Evolutionary conservation across 345 rosid species (phyloP).

Genomic region (Arabidopsis suecica): DNA sequence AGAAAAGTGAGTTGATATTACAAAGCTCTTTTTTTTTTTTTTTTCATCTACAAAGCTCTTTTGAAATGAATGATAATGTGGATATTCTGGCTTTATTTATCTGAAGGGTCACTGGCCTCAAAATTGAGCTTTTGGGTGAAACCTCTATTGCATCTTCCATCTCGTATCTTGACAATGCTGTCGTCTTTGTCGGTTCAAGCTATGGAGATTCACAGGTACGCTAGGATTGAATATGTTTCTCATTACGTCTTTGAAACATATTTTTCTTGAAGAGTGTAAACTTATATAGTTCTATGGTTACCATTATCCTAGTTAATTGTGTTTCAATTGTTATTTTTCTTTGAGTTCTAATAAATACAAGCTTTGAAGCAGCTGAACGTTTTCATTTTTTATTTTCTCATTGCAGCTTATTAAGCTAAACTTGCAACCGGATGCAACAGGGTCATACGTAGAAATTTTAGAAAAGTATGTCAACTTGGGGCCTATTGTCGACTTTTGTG

Average conservation of each 20-base stretch:
- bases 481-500: slow-evolving; percentile 92
- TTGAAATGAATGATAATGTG: slow-evolving; percentile 6
- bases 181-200: slow-evolving; percentile 89
- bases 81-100: slow-evolving; percentile 25
- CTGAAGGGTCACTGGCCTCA: slow-evolving; percentile 84
- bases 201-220: slow-evolving; percentile 96
- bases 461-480: slow-evolving; percentile 93
- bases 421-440: slow-evolving; percentile 83
- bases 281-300: not conserved
- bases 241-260: not conserved
- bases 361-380: slow-evolving; percentile 5
- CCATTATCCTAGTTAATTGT: slow-evolving; percentile 28
- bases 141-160: slow-evolving; percentile 92
- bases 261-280: not conserved
- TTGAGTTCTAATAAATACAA: not conserved
- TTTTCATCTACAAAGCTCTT: not conserved
- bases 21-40: not conserved
- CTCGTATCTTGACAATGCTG: slow-evolving; percentile 90
- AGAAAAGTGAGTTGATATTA: slow-evolving; percentile 70
- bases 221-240: not conserved
- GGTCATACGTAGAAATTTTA: slow-evolving; percentile 86
- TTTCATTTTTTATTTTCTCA: slow-evolving; percentile 4
- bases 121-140: slow-evolving; percentile 90
- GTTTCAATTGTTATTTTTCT: slow-evolving; percentile 15
- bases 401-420: slow-evolving; percentile 87